These are phyloP conservation scores for Trichoderma polysporum DNA, from an alignment of 2,329 filamentous ascomycete genomes.

Conservation along the genomic window DNA sequence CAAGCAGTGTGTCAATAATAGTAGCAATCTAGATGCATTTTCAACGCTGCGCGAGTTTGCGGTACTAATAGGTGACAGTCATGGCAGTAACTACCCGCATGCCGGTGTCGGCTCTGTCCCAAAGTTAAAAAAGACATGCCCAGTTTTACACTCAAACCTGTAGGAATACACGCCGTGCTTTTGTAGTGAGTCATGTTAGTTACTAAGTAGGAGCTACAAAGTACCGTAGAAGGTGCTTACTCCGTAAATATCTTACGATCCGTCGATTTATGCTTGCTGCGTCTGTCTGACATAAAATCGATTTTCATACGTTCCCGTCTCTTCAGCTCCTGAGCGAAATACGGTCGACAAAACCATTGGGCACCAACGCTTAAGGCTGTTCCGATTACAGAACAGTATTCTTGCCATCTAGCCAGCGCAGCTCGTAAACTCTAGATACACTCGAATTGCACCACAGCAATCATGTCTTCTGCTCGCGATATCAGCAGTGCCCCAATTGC, in stretches of 20 bases:
- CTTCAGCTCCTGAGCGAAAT: not conserved
- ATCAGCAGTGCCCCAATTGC: slow-evolving; percentile 42
- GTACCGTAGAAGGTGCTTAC: too few relatives aligned
- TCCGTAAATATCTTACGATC: not conserved
- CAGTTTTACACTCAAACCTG: not conserved
- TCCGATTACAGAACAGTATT: not conserved
- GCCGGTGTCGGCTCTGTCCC: slow-evolving; percentile 4
- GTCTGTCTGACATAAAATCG: not conserved
- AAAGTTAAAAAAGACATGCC: not conserved
- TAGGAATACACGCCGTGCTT: not conserved
- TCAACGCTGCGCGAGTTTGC: not conserved
- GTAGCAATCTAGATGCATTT: too few relatives aligned
- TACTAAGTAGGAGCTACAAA: not conserved
- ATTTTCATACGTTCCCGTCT: not conserved
- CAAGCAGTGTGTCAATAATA: too few relatives aligned
- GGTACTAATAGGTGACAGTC: not conserved
- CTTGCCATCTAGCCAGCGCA: too few relatives aligned
- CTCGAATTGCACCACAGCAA: not conserved
- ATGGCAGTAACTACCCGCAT: not conserved
- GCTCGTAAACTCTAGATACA: not conserved
- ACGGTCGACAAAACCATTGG: not conserved
- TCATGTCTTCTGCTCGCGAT: slow-evolving; percentile 48
- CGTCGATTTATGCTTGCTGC: not conserved
- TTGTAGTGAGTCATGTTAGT: not conserved
- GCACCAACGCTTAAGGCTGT: not conserved